phyloP scores from a whole-genome alignment of 2,329 filamentous ascomycete species.

The Thermochaetoides dissita region DNA sequence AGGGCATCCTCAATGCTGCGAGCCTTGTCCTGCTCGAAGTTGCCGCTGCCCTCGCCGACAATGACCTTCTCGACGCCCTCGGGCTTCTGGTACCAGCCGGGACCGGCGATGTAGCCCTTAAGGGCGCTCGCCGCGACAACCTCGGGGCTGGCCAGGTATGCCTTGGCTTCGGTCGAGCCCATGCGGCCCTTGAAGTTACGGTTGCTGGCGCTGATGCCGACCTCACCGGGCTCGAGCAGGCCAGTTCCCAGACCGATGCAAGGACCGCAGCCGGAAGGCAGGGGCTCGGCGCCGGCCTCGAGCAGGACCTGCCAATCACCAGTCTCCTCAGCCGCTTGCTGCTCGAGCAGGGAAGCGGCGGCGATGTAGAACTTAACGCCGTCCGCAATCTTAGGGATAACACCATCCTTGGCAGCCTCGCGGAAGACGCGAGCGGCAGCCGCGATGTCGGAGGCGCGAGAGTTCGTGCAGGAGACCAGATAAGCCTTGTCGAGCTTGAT shows the following conservation, averaged over 20 bases:
- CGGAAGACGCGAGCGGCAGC: conserved; percentile 76
- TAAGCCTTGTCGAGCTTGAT: conserved; percentile 78
- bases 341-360: conserved; percentile 68
- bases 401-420: conserved; percentile 53
- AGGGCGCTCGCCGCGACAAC: conserved; percentile 84
- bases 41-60: conserved; percentile 57
- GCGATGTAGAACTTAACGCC: conserved; percentile 82
- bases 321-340: conserved; percentile 59
- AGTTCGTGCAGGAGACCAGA: conserved; percentile 83
- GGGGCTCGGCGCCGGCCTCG: conserved; percentile 59
- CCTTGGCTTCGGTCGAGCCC: conserved; percentile 65
- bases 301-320: conserved; percentile 78
- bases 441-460: conserved; percentile 63
- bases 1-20: conserved; percentile 55
- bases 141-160: conserved; percentile 79
- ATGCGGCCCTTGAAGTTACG: conserved; percentile 87
- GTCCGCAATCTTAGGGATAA: conserved; percentile 54
- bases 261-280: conserved; percentile 64
- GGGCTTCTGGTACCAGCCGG: conserved; percentile 64
- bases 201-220: conserved; percentile 72
- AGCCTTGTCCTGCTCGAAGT: conserved; percentile 48
- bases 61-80: conserved; percentile 53
- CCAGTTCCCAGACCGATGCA: conserved; percentile 60
- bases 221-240: conserved; percentile 70
- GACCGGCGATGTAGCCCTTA: conserved; percentile 55